Evolutionary conservation across 2,329 filamentous ascomycete species (phyloP).

Genomic region (Fusarium sublunatum): DNA sequence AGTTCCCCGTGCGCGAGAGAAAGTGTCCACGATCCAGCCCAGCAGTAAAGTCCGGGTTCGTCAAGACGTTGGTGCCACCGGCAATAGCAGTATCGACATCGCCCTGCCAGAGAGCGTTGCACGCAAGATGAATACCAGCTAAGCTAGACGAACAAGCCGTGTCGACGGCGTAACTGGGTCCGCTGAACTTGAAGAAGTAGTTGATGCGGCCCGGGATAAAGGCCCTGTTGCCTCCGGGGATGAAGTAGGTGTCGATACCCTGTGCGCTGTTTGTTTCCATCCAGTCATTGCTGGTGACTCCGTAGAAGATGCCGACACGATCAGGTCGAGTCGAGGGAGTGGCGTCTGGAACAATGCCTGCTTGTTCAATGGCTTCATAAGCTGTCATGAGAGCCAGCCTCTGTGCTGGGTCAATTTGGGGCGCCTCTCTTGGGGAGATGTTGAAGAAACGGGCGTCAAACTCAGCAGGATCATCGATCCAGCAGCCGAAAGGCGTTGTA

Average conservation of each 20-base stretch:
- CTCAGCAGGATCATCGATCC: conserved; percentile 72
- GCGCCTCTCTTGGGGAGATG: conserved; percentile 64
- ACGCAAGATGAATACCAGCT: conserved; percentile 75
- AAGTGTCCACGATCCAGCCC: conserved; percentile 74
- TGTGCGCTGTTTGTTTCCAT: conserved; percentile 80
- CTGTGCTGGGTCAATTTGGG: conserved; percentile 71
- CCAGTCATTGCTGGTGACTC: conserved; percentile 82
- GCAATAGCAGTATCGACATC: conserved; percentile 86
- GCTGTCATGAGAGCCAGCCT: conserved; percentile 72
- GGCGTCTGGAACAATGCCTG: conserved; percentile 71
- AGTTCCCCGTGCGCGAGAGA: conserved; percentile 59
- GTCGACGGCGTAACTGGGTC: conserved; percentile 77
- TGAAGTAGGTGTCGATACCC: conserved; percentile 68
- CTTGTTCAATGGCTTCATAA: conserved; percentile 76
- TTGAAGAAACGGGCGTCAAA: conserved; percentile 79
- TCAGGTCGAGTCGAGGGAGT: conserved; percentile 68
- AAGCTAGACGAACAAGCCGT: conserved; percentile 83
- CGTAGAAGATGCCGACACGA: conserved; percentile 79
- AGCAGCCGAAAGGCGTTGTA: conserved; percentile 49
- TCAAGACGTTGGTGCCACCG: conserved; percentile 77
- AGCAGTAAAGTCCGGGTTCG: conserved; percentile 73
- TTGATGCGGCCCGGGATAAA: conserved; percentile 73
- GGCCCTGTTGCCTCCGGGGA: conserved; percentile 57
- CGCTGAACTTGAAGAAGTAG: conserved; percentile 81
- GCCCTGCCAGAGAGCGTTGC: conserved; percentile 74